Conservation (phyloP, 345 rosid genomes). For the Gossypioides kirkii region DNA sequence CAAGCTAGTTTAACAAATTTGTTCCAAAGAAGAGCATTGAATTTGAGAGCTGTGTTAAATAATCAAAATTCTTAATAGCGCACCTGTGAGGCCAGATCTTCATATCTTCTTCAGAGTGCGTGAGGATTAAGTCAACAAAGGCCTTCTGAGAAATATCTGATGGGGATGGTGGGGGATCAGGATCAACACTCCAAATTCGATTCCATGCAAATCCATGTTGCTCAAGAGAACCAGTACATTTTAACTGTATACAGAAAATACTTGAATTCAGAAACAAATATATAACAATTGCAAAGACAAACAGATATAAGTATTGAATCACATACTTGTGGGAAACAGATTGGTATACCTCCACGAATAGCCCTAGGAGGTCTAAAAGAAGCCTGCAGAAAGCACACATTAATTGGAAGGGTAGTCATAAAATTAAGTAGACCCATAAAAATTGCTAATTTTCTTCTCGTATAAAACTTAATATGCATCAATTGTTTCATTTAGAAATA, state of each 20-base stretch:
- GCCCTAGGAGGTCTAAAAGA: slow-evolving; percentile 59
- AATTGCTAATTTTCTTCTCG: not conserved
- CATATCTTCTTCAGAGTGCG: slow-evolving; percentile 54
- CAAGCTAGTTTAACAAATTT: not conserved
- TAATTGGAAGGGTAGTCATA: not conserved
- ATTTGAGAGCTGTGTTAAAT: not conserved
- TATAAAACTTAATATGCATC: not conserved
- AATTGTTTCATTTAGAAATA: not conserved
- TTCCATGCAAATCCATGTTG: slow-evolving; percentile 82
- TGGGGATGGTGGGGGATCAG: slow-evolving; percentile 58
- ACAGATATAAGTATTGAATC: slow-evolving; percentile 8
- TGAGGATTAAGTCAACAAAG: slow-evolving; percentile 60
- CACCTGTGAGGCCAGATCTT: slow-evolving; percentile 91
- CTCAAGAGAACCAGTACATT: slow-evolving; percentile 63
- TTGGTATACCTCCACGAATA: slow-evolving; percentile 88
- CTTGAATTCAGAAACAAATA: slow-evolving; percentile 17
- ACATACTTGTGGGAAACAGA: slow-evolving; percentile 89
- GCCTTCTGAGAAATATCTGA: slow-evolving; percentile 39
- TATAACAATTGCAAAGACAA: not conserved
- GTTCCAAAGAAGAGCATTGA: not conserved
- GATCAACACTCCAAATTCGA: slow-evolving; percentile 64
- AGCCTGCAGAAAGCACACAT: slow-evolving; percentile 41
- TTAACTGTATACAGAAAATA: slow-evolving; percentile 42
- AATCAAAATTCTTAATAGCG: slow-evolving; percentile 12
- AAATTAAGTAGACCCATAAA: not conserved